Base-by-base conservation (phyloP, 371 early-diverging fungal species). In the Lichtheimia hyalospora region DNA sequence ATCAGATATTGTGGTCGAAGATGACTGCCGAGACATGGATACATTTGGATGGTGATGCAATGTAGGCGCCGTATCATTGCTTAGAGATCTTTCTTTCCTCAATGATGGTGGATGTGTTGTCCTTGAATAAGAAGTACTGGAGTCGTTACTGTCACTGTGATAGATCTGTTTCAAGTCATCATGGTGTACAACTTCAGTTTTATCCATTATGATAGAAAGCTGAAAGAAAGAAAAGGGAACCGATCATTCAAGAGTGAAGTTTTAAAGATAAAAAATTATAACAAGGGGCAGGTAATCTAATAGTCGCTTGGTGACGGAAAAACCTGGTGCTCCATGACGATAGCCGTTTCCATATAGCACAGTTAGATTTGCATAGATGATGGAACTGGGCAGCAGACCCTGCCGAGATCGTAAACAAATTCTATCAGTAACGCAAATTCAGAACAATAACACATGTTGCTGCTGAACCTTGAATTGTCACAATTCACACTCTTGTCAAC, bases 301-400 rank as follows among this genome's bases (percentile, higher is more conserved):
- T 41, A 39, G n/a, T 41, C 14, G 21, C 46, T 27, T 48, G 28
- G 20, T 39, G 48, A 57, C 57, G 57, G 28, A 57, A 49, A 57
- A 28, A 24, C 48, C 48, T 23, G 28, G 49, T 28, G 44, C 57
- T 57, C 57, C 57, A 57, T 57, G 57, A 57, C 49, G 57, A 53
- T 49, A 21, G 12, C 16, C 27, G 34, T 34, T 34, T 57, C 14
- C 24, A 16, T 57, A 8, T 57, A 20, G 21, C 24, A n/a, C 57
- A 3, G 8, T 8, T 49, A 4, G 42, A 20, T 57, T 57, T 57
- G 57, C 57, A 57, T 57, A 23, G 23, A 57, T 57, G 48, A 48
- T 43, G 56, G 39, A 4, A 53, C 53, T 39, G 25, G 39, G 53
- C 53, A 53, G 39, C 14, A 53, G n/a, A 46, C n/a, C n/a, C 21